Evolutionary conservation across 768 basidiomycete genomes (phyloP), one percentile per base, ranked within the genome.

Genomic region (Suillus fuscotomentosus): DNA sequence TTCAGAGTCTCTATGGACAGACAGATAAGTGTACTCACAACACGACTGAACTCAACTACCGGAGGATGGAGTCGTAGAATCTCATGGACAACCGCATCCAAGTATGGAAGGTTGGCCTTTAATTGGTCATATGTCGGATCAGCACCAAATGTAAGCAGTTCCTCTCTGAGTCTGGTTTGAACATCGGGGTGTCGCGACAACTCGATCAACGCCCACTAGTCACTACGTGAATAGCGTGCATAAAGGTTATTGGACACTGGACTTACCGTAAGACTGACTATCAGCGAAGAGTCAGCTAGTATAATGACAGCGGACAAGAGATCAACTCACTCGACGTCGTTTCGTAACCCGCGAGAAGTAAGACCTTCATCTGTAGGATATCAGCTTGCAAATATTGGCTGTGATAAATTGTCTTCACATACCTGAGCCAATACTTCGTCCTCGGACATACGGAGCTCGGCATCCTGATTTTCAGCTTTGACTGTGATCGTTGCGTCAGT

Each of bases 121-220:
- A 83, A 74, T 68, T 79, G 72, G 50, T 82, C 78, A 75, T 76
- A 82, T 3, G 76, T 75, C n/a, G 77, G 76, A 57, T 81, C 79
- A 6, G 65, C 59, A 50, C 43, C 59, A 57, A 72, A 70, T 47
- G 70, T 55, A n/a, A 63, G 56, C 27, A 76, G 70, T 62, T 76
- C 75, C 38, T 71, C 70, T 53, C 75, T 69, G 20, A 77, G 65
- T 39, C 66, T 69, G 20, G 48, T 64, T 62, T 77, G 76, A 34
- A 62, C 65, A 48, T 77, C 71, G 2, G 66, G 69, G 45, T 74
- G 65, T 45, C 67, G 66, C 22, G 69, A 71, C 1, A 77, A 67
- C 53, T 75, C 73, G 41, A 76, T 67, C 11, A 78, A 66, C 15
- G 73, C 70, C 73, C 76, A 77, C 81, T 82, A 50, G 60, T n/a